Evolutionary conservation across 805 yeast genomes (phyloP), one percentile per base, ranked within the genome.

Genomic region (Groenewaldozyma salmanticensis): DNA sequence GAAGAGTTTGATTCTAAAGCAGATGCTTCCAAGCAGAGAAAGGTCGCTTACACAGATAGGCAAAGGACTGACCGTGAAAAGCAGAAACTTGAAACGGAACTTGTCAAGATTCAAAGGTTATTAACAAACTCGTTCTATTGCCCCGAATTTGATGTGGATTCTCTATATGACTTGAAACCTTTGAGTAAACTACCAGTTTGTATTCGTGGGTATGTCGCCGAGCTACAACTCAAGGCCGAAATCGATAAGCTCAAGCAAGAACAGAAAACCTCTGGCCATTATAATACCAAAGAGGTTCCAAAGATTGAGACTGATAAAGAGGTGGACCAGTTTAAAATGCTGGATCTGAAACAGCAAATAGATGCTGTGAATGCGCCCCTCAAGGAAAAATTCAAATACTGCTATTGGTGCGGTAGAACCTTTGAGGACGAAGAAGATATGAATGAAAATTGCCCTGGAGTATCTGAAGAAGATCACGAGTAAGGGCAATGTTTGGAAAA

Each of bases 331-430:
- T 38, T 38, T 18, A 34, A 38, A 13, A n/a, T 15, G 13, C 45
- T 60, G 35, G 36, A 49, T 52, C 29, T 17, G 5, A 37, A 54
- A 2, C 64, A 63, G 21, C 57, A 55, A 33, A 43, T 69, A 16
- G 50, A 43, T 27, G 51, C 55, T n/a, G 49, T 72, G 5, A 54
- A 68, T 22, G 48, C 51, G 4, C 68, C 66, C 44, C 51, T 73
- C 20, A 54, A 78, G 27, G 47, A 60, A 1, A 58, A 55, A 9
- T 64, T 65, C 42, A 46, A 53, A 42, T 75, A 67, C 49, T 75
- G 81, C 49, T 69, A 58, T 50, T 75, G 62, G 55, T 75, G 81
- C 54, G 79, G 78, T 1, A 51, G 53, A 2, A 46, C 47, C 27
- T 75, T 59, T 48, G 52, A 54, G 1, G 58, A 55, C 42, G 59